These are phyloP conservation scores for Kentomonas sorsogonicus DNA, from an alignment of 208 protist species.

Conservation along the genomic window DNA sequence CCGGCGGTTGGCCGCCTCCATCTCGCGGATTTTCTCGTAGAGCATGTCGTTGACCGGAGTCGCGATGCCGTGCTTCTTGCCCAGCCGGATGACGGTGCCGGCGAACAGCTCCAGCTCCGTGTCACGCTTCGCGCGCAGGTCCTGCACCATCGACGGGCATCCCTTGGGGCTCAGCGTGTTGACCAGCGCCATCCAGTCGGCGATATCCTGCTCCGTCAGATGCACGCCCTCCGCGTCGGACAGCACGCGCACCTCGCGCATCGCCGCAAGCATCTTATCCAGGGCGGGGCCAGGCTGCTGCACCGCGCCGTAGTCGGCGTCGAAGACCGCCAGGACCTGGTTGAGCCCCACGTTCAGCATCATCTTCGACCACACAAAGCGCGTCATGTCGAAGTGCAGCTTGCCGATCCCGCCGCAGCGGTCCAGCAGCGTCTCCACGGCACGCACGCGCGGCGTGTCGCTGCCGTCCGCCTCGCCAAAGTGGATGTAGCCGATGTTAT, in stretches of 20 bases:
- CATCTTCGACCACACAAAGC: slow-evolving; percentile 14
- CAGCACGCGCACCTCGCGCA: slow-evolving; percentile 16
- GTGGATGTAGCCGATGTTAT: slow-evolving; percentile 16
- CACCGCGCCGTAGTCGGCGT: slow-evolving; percentile 12
- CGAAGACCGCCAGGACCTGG: slow-evolving; percentile 8
- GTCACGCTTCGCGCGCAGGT: slow-evolving; percentile 8
- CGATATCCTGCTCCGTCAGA: slow-evolving; percentile 15
- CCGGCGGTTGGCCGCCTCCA: not conserved
- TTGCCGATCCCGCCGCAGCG: slow-evolving; percentile 7
- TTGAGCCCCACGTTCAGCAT: slow-evolving; percentile 22
- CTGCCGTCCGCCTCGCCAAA: slow-evolving; percentile 17
- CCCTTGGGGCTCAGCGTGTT: slow-evolving; percentile 9
- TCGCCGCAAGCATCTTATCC: slow-evolving; percentile 14
- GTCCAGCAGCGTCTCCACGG: slow-evolving; percentile 4
- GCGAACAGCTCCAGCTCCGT: slow-evolving; percentile 20
- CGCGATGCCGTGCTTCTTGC: slow-evolving; percentile 14
- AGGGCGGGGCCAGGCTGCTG: slow-evolving; percentile 3
- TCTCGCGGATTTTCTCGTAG: not conserved
- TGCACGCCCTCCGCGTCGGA: slow-evolving; percentile 11
- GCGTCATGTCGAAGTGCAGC: slow-evolving; percentile 5
- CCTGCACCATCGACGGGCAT: slow-evolving; percentile 19
- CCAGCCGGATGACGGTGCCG: slow-evolving; percentile 15
- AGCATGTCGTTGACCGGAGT: slow-evolving; percentile 15
- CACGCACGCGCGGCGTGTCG: slow-evolving; percentile 1
- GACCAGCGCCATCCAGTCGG: slow-evolving; percentile 11